Evolutionary conservation across 805 yeast genomes (phyloP).

Genomic region (Starmera amethionina): DNA sequence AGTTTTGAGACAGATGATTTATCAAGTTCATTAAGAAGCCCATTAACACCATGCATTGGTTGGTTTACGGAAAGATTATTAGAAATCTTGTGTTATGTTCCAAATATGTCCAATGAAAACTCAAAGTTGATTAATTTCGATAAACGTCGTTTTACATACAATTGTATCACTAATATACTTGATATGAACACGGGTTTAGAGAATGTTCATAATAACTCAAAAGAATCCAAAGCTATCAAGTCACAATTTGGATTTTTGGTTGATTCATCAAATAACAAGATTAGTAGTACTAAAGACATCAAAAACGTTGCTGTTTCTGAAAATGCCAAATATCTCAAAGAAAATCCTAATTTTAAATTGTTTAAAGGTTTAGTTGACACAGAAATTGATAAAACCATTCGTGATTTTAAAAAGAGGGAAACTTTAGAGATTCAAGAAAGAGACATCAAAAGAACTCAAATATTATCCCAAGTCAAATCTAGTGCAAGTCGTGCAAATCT

Average conservation of each 20-base stretch:
- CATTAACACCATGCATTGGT: conserved; percentile 79
- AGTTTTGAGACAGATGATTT: conserved; percentile 23
- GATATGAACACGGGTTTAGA: conserved; percentile 25
- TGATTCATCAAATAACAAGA: conserved; percentile 23
- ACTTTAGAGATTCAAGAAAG: conserved; percentile 26
- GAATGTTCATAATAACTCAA: conserved; percentile 10
- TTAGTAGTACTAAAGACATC: conserved; percentile 24
- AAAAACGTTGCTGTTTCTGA: conserved; percentile 37
- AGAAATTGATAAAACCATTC: conserved; percentile 41
- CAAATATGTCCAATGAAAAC: conserved; percentile 63
- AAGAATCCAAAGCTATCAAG: conserved; percentile 23
- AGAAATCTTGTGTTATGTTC: conserved; percentile 67
- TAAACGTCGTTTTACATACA: conserved; percentile 62
- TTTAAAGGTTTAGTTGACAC: conserved; percentile 35
- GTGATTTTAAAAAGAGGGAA: conserved; percentile 42
- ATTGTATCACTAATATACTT: conserved; percentile 45
- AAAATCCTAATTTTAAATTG: conserved; percentile 26
- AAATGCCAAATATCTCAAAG: conserved; percentile 25
- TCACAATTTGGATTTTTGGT: conserved; percentile 44
- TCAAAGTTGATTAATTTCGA: conserved; percentile 72
- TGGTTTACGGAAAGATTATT: conserved; percentile 79
- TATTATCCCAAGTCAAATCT: conserved; percentile 20
- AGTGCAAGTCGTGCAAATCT: conserved; percentile 6
- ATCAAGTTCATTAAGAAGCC: conserved; percentile 23
- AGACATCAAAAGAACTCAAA: conserved; percentile 22